A percentile compares a stretch with the other conserved stretches of the same genome.
Conservation (phyloP, 2,329 filamentous ascomycete genomes). For the Ilyonectria destructans region DNA sequence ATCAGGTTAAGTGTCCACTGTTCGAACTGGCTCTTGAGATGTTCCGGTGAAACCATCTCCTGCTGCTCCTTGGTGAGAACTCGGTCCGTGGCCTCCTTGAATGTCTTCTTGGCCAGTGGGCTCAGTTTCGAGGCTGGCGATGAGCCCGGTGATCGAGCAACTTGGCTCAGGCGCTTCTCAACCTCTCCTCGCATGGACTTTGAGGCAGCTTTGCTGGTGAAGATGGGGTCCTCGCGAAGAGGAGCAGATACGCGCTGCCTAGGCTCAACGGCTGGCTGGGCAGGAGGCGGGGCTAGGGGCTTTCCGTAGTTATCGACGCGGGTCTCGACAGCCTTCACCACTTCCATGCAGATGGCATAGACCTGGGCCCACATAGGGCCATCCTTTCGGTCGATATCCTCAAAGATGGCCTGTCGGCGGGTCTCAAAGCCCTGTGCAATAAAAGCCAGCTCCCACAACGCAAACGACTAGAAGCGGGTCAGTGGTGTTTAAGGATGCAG, state of each 20-base stretch:
- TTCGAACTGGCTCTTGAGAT: slow-evolving; percentile 65
- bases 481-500: slow-evolving; percentile 21
- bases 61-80: slow-evolving; percentile 70
- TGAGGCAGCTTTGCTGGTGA: slow-evolving; percentile 57
- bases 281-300: slow-evolving; percentile 54
- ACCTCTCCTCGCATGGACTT: slow-evolving; percentile 61
- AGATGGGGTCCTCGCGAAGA: slow-evolving; percentile 63
- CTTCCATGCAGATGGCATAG: slow-evolving; percentile 77
- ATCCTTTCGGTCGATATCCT: slow-evolving; percentile 87
- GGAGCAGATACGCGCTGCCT: slow-evolving; percentile 59
- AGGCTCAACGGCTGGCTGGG: slow-evolving; percentile 50
- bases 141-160: slow-evolving; percentile 64
- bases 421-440: slow-evolving; percentile 83
- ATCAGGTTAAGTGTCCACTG: slow-evolving; percentile 64
- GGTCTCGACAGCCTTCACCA: slow-evolving; percentile 77
- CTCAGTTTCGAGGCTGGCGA: slow-evolving; percentile 65
- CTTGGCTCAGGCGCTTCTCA: slow-evolving; percentile 63
- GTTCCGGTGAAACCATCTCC: slow-evolving; percentile 66
- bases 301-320: slow-evolving; percentile 77
- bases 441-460: slow-evolving; percentile 90
- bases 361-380: slow-evolving; percentile 89
- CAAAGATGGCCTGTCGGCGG: slow-evolving; percentile 87
- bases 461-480: slow-evolving; percentile 75
- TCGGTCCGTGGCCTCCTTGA: slow-evolving; percentile 64
- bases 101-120: slow-evolving; percentile 67